Evolutionary conservation across 2,329 filamentous ascomycete genomes (phyloP).

Genomic region (Aspergillus viridinutans): DNA sequence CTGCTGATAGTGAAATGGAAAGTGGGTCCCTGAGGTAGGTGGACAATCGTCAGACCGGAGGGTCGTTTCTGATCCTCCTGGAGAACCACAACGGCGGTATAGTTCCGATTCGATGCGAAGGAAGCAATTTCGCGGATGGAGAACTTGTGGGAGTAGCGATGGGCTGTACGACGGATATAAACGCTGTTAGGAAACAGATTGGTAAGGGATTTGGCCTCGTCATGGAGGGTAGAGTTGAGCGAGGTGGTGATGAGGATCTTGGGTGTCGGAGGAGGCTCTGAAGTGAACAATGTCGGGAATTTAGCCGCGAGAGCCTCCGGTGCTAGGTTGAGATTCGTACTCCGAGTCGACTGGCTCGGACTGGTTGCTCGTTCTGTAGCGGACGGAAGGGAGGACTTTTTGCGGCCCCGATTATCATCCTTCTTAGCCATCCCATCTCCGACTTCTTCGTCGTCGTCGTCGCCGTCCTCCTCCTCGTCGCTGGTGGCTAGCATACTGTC

Average conservation of each 20-base stretch:
- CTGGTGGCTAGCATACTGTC: constrained; percentile 73
- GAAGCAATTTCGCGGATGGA: constrained; percentile 83
- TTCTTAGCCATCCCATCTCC: constrained; percentile 27
- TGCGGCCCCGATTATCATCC: constrained; percentile 32
- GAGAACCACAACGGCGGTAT: constrained; percentile 77
- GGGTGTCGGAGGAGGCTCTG: constrained; percentile 54
- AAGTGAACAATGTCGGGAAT: constrained; percentile 57
- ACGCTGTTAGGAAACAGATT: constrained; percentile 73
- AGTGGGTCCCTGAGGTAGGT: constrained; percentile 79
- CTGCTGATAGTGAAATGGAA: constrained; percentile 90
- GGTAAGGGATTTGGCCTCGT: constrained; percentile 73
- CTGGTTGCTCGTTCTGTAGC: constrained; percentile 51
- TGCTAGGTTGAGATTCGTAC: constrained; percentile 57
- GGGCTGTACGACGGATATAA: constrained; percentile 81
- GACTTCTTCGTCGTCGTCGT: constrained; percentile 42
- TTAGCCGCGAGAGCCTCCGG: constrained; percentile 58
- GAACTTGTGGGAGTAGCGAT: constrained; percentile 85
- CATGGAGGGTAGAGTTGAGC: constrained; percentile 81
- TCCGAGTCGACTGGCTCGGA: constrained; percentile 52
- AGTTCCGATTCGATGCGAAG: constrained; percentile 77
- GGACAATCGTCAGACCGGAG: constrained; percentile 75
- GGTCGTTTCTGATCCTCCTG: constrained; percentile 87
- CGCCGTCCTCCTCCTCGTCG: constrained; percentile 49
- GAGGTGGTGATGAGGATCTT: constrained; percentile 92
- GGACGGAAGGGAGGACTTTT: constrained; percentile 34